Conservation (phyloP, 768 basidiomycete species). For the Porphyrellus cyaneotinctus region DNA sequence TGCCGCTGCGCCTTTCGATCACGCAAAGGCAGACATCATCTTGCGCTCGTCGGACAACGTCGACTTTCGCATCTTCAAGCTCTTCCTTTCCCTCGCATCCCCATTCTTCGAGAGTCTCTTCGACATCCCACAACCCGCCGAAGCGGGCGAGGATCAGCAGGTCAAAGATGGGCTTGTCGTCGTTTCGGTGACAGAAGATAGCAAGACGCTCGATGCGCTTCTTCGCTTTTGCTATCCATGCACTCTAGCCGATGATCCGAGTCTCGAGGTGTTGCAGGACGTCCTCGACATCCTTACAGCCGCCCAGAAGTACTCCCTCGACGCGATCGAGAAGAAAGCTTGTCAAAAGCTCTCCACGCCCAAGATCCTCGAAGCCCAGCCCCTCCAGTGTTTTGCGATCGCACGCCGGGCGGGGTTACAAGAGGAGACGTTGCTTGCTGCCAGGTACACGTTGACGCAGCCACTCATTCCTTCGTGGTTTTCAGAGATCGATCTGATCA, state of each 20-base stretch:
- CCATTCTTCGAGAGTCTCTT: conserved; percentile 35
- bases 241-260: conserved; percentile 22
- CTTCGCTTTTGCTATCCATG: conserved; percentile 26
- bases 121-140: conserved; percentile 21
- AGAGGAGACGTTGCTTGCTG: conserved; percentile 26
- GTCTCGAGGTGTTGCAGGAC: conserved; percentile 9
- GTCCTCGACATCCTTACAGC: conserved; percentile 7
- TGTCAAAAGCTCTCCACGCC: conserved; percentile 18
- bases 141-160: conserved; percentile 8
- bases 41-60: conserved; percentile 11
- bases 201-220: conserved; percentile 16
- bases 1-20: conserved; percentile 22
- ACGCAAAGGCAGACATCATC: conserved; percentile 22
- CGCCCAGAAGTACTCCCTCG: conserved; percentile 17
- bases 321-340: conserved; percentile 13
- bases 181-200: conserved; percentile 9
- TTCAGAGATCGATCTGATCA: conserved; percentile 27
- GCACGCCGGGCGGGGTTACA: conserved; percentile 18
- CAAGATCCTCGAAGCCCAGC: conserved; percentile 15
- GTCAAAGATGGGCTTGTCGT: conserved; percentile 2
- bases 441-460: conserved; percentile 26
- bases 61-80: conserved; percentile 14
- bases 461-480: conserved; percentile 24
- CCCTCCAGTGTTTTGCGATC: conserved; percentile 32
- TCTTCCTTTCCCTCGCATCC: conserved; percentile 27